phyloP scores from a whole-genome alignment of 1,284 basidiomycete species.

The Cutaneotrichosporon sp. region DNA sequence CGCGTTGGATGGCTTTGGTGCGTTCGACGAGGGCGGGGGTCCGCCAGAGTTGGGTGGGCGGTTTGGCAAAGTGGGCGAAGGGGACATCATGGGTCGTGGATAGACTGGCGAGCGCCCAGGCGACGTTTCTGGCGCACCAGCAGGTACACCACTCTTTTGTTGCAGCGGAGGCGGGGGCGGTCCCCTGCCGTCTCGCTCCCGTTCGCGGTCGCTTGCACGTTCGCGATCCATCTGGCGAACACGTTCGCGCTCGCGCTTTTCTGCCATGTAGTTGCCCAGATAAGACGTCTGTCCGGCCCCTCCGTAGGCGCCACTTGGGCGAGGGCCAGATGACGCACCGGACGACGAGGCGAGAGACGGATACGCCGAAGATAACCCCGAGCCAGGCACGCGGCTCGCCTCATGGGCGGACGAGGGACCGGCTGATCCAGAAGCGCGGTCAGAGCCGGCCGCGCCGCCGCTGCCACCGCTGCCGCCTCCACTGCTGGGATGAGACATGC shows the following conservation, averaged over 20 bases:
- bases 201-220: conserved; percentile 8
- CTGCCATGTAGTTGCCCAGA: conserved; percentile 7
- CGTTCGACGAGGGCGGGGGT: neutral
- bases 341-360: conserved; percentile 1
- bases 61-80: conserved; percentile 15
- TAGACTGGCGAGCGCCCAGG: conserved; percentile 2
- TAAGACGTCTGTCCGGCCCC: neutral
- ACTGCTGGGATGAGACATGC: neutral
- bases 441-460: neutral
- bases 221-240: conserved; percentile 17
- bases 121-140: conserved; percentile 6
- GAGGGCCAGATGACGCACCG: neutral
- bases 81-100: conserved; percentile 3
- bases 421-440: neutral
- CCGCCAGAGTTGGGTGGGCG: conserved; percentile 8
- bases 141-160: neutral
- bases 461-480: neutral
- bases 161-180: neutral
- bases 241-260: conserved; percentile 18
- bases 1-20: conserved; percentile 6
- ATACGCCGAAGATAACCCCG: conserved; percentile 8
- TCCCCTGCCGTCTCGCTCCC: conserved; percentile 8
- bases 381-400: conserved; percentile 11
- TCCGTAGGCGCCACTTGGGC: neutral
- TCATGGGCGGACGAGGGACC: conserved; percentile 1